Percentiles rank a stretch among this genome's conserved stretches.
phyloP scores from a whole-genome alignment of 768 basidiomycete species.

The Kwoniella europaea region DNA sequence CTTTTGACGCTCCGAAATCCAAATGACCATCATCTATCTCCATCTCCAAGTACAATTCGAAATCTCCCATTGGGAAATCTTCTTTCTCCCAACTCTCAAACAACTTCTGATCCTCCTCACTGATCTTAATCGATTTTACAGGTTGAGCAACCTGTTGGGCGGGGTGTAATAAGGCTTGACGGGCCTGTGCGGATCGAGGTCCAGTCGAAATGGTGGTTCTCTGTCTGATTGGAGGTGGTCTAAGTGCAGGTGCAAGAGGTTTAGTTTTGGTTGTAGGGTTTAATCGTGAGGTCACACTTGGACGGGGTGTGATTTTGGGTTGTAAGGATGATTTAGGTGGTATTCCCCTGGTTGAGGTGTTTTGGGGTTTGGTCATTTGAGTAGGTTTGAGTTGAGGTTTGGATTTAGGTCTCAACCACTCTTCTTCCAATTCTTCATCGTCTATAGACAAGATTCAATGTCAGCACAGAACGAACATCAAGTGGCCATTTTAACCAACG shows the following conservation, averaged over 20 bases:
- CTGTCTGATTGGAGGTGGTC: slow-evolving; percentile 11
- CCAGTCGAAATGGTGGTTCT: not conserved
- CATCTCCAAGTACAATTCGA: slow-evolving; percentile 11
- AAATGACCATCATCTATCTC: not conserved
- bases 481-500: no score
- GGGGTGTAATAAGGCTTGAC: no score
- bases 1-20: no score
- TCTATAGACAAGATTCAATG: not conserved
- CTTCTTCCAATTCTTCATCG: slow-evolving; percentile 27
- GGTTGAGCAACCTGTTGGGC: not conserved
- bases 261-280: not conserved
- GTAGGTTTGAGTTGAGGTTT: not conserved
- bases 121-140: not conserved
- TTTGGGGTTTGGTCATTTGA: not conserved
- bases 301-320: not conserved
- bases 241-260: slow-evolving; percentile 16
- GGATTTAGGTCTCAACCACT: slow-evolving; percentile 19
- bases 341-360: not conserved
- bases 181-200: no score
- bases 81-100: slow-evolving; percentile 10
- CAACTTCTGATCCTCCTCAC: slow-evolving; percentile 4
- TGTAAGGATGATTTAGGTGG: not conserved
- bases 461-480: not conserved
- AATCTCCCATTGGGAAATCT: not conserved
- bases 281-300: not conserved